These are phyloP conservation scores for Ambrosia hybrid DNA, from an alignment of 140 eudicot species.

Conservation along the genomic window DNA sequence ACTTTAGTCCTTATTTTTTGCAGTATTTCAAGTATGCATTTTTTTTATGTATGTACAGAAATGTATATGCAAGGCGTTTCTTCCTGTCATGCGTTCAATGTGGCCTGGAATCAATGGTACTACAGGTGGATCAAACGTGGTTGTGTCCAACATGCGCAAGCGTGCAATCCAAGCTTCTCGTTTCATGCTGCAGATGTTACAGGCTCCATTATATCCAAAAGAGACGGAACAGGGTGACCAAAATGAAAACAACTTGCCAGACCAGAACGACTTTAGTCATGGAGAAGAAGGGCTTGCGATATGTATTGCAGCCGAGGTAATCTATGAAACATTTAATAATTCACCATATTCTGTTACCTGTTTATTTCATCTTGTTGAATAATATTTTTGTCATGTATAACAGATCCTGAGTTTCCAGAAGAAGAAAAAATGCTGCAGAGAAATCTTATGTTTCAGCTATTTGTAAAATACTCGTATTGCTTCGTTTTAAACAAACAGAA, in stretches of 20 bases:
- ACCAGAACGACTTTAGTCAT: constrained; percentile 41
- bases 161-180: constrained; percentile 95
- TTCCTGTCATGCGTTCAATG: constrained; percentile 76
- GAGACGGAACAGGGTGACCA: constrained; percentile 43
- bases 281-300: constrained; percentile 94
- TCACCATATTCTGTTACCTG: not conserved
- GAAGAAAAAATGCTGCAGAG: constrained; percentile 82
- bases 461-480: constrained; percentile 59
- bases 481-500: constrained; percentile 61
- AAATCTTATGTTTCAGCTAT: constrained; percentile 76
- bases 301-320: constrained; percentile 89
- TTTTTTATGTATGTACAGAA: constrained; percentile 45
- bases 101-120: constrained; percentile 97
- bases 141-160: constrained; percentile 81
- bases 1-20: not conserved
- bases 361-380: not conserved
- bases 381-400: constrained; percentile 1
- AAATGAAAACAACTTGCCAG: constrained; percentile 31
- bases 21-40: not conserved
- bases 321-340: not conserved
- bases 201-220: constrained; percentile 63
- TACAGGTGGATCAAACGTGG: constrained; percentile 46
- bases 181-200: constrained; percentile 96
- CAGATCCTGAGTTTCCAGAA: constrained; percentile 62
- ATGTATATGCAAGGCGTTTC: constrained; percentile 70